A percentile compares a stretch with the other conserved stretches of the same genome.
Evolutionary conservation across 345 rosid species (phyloP).

Genomic region (Hibiscus tridactylites): DNA sequence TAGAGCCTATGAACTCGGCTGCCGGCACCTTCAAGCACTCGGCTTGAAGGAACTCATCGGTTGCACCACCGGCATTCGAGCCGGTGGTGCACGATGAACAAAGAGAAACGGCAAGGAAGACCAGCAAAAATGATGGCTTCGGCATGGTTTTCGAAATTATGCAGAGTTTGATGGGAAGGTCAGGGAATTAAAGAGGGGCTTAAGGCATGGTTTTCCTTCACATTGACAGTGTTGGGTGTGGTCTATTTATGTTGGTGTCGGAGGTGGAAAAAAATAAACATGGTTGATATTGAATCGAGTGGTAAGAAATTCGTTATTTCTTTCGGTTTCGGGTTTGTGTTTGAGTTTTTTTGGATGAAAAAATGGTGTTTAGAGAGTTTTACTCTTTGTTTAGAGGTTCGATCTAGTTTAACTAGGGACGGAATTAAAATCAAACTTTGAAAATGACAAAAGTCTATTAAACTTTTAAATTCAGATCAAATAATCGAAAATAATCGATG

Average conservation of each 20-base stretch:
- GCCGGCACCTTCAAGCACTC: slow-evolving; percentile 38
- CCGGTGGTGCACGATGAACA: background rate
- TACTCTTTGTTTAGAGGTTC: no score
- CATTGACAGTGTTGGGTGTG: background rate
- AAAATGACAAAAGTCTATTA: no score
- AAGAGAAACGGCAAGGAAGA: slow-evolving; percentile 4
- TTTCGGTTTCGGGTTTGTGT: no score
- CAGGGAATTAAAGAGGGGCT: slow-evolving; percentile 7
- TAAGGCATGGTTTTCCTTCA: background rate
- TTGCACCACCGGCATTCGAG: background rate
- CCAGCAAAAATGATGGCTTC: background rate
- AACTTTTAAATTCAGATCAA: no score
- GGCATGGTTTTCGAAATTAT: background rate
- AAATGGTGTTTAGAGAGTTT: no score
- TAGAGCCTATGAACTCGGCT: slow-evolving; percentile 33
- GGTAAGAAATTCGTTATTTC: no score
- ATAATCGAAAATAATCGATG: no score
- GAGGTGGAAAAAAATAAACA: background rate
- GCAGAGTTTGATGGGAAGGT: background rate
- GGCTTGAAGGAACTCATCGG: background rate
- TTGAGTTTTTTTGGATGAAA: no score
- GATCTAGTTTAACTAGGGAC: no score
- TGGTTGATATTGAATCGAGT: no score
- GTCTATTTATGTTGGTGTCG: slow-evolving; percentile 11
- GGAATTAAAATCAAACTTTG: no score